Percentiles rank a stretch among this genome's conserved stretches.
Conservation (phyloP, 75 land plant species). For the Cunninghamia lanceolata region DNA sequence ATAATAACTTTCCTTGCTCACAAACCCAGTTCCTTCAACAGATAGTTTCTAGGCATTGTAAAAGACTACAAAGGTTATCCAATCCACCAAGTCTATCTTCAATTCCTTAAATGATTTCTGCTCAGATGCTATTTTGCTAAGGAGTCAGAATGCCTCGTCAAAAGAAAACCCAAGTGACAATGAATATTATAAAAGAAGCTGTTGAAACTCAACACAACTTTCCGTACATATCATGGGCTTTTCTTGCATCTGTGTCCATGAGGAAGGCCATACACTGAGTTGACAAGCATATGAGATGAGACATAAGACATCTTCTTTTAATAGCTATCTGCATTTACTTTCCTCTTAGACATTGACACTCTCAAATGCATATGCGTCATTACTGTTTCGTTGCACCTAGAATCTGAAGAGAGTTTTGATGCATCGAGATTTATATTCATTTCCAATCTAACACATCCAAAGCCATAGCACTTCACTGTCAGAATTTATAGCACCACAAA, state of each 20-base stretch:
- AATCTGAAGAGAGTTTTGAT: too few relatives aligned
- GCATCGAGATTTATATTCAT: too few relatives aligned
- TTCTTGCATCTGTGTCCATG: constrained; percentile 35
- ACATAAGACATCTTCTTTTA: constrained; percentile 56
- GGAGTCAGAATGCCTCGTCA: constrained; percentile 39
- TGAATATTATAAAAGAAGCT: constrained; percentile 52
- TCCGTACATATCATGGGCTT: constrained; percentile 28
- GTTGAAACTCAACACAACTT: constrained; percentile 26
- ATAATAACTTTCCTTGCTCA: constrained; percentile 7
- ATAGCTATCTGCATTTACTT: constrained; percentile 10
- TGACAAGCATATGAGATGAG: constrained; percentile 47
- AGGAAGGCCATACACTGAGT: constrained; percentile 33
- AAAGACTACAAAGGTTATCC: constrained; percentile 62
- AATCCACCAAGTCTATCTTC: constrained; percentile 29
- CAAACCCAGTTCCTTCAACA: constrained; percentile 13
- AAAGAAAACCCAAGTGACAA: constrained; percentile 39
- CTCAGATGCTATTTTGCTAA: constrained; percentile 28
- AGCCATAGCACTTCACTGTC: too few relatives aligned
- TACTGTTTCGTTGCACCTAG: too few relatives aligned
- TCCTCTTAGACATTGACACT: not conserved
- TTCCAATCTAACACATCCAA: too few relatives aligned
- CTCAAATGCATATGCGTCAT: too few relatives aligned
- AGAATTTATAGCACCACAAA: too few relatives aligned
- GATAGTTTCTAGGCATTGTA: constrained; percentile 51
- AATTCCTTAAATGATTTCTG: constrained; percentile 37